Conservation (phyloP, 1,139 yeast genomes). For the Geotrichum australiense region DNA sequence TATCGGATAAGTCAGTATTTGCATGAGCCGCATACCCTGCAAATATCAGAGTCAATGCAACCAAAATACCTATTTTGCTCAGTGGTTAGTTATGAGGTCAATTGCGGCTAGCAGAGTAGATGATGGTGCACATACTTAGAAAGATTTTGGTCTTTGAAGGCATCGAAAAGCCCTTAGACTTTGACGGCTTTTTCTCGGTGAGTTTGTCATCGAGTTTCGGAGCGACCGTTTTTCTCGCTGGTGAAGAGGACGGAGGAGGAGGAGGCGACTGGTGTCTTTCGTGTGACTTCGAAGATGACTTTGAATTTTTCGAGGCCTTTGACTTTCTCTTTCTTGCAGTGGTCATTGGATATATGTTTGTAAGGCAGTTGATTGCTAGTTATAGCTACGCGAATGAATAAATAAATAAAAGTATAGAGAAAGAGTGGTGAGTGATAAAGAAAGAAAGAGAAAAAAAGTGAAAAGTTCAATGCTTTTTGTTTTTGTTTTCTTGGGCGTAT, state of each 20-base stretch:
- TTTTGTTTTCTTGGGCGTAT: background rate
- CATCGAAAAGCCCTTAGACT: too few relatives aligned
- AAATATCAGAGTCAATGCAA: slow-evolving; percentile 35
- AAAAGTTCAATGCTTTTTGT: background rate
- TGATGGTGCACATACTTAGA: too few relatives aligned
- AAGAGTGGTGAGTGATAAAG: background rate
- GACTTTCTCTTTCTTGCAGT: slow-evolving; percentile 7
- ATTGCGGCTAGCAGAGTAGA: too few relatives aligned
- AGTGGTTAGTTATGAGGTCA: too few relatives aligned
- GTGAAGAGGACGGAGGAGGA: too few relatives aligned
- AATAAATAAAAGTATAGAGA: background rate
- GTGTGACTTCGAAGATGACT: background rate
- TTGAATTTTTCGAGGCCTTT: background rate
- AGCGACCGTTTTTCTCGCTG: too few relatives aligned
- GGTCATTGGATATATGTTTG: too few relatives aligned
- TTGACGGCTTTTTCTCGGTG: too few relatives aligned
- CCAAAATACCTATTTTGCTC: too few relatives aligned
- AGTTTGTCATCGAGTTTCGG: too few relatives aligned
- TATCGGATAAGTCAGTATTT: slow-evolving; percentile 43
- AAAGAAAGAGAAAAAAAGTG: background rate
- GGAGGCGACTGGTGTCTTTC: background rate
- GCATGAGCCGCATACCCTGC: slow-evolving; percentile 60
- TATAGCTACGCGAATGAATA: background rate
- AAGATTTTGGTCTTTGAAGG: too few relatives aligned
- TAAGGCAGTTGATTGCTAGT: too few relatives aligned